Conservation (phyloP, 805 yeast genomes). For the Diddensiella transvaalensis region DNA sequence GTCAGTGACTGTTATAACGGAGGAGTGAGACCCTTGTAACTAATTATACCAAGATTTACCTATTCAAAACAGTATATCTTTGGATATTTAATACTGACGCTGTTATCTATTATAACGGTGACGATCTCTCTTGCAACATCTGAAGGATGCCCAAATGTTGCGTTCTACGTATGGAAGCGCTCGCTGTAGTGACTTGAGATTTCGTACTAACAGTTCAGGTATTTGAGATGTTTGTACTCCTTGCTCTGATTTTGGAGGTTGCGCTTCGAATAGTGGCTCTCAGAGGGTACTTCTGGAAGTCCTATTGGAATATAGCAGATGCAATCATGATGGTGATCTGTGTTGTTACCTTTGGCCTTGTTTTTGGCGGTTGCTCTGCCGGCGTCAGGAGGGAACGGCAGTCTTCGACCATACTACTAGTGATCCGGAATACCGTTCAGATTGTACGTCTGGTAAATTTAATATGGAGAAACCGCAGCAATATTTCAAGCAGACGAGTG, state of each 20-base stretch:
- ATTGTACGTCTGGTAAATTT: constrained; percentile 11
- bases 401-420: constrained; percentile 12
- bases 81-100: constrained; percentile 11
- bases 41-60: constrained; percentile 11
- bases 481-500: constrained; percentile 9
- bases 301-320: constrained; percentile 17
- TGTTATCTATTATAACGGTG: constrained; percentile 14
- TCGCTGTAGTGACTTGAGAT: not conserved
- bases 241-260: constrained; percentile 16
- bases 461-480: constrained; percentile 15
- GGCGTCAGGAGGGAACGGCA: constrained; percentile 16
- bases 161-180: constrained; percentile 8
- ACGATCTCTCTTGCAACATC: constrained; percentile 13
- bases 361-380: constrained; percentile 17
- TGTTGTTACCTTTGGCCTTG: constrained; percentile 13
- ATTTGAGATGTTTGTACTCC: constrained; percentile 11
- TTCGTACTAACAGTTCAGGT: not conserved
- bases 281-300: constrained; percentile 14
- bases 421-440: constrained; percentile 15
- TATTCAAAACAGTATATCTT: constrained; percentile 17
- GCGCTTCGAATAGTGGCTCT: constrained; percentile 12
- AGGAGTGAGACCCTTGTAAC: not conserved
- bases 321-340: constrained; percentile 14
- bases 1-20: not conserved
- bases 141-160: constrained; percentile 14